Evolutionary conservation across 2,329 filamentous ascomycete genomes (phyloP), one percentile per base, ranked within the genome.

Genomic region (Hypoxylon sp.): DNA sequence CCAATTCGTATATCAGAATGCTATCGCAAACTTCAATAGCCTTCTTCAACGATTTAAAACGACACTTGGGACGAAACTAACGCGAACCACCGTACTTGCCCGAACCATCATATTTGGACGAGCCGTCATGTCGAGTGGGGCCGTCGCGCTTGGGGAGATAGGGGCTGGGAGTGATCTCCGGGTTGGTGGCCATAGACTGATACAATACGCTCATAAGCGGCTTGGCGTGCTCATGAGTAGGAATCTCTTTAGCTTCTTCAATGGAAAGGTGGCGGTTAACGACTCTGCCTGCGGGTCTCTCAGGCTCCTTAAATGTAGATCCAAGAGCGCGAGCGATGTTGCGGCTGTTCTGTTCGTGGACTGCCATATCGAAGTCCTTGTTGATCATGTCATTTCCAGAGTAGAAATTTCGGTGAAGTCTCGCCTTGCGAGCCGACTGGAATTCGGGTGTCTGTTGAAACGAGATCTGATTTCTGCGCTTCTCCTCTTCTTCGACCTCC

Each of bases 121-220:
- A 44, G 14, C 30, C 35, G 2, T 63, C 64, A 25, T 30, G n/a
- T 13, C 50, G 49, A 10, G 27, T 27, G 11, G 55, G 55, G 58
- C 46, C 31, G 13, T 44, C n/a, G 11, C 13, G 55, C 68, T 10
- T 64, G 48, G 49, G 55, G 14, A 48, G 55, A 35, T 30, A 13
- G 2, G 40, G 27, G 55, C 25, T 13, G 3, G 51, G 51, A 6
- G 62, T 65, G 37, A 76, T 56, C 11, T 68, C 70, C 1, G 72
- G 71, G 10, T 63, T 63, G 54, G 66, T 69, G n/a, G 60, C 62
- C n/a, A 78, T 35, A 17, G 73, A 69, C 57, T 75, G 74, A 22
- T 82, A 79, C 2, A 78, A 76, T 79, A 85, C 80, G 54, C 79
- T 81, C 8, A 87, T 59, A 10, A 86, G 76, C 1, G 83, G 82